Evolutionary conservation across 163 green algal species (phyloP).

Genomic region (Trebouxia gelatinosa): DNA sequence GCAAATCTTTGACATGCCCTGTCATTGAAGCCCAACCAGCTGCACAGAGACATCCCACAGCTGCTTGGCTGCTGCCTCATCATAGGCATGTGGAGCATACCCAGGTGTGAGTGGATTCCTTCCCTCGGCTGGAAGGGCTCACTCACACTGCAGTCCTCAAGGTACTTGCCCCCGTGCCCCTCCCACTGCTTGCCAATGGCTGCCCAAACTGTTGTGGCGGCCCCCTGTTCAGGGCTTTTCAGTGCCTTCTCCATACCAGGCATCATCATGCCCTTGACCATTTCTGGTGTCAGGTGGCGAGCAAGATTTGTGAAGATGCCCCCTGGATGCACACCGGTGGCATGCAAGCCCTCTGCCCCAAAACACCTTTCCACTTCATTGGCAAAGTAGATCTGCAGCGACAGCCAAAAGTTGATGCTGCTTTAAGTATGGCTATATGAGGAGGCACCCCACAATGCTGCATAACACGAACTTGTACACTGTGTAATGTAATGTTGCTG

Average conservation of each 20-base stretch:
- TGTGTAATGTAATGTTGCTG: too few species aligned
- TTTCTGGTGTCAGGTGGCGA: neutral
- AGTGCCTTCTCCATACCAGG: too few species aligned
- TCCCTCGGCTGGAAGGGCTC: neutral
- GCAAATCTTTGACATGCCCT: too few species aligned
- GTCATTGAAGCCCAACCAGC: slow-evolving; percentile 13
- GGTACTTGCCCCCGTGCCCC: neutral
- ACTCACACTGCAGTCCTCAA: neutral
- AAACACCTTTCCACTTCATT: slow-evolving; percentile 68
- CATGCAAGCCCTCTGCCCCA: neutral
- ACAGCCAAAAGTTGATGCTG: neutral
- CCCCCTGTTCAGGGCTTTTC: neutral
- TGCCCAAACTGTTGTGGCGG: neutral
- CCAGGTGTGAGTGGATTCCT: neutral
- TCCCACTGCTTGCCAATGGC: neutral
- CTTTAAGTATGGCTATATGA: too few species aligned
- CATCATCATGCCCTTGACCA: neutral
- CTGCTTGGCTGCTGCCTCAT: neutral
- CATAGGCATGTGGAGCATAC: slow-evolving; percentile 3
- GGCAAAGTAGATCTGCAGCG: slow-evolving; percentile 72
- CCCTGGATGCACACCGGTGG: neutral
- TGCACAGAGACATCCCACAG: neutral
- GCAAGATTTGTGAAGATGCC: neutral
- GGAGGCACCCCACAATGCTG: too few species aligned
- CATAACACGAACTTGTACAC: too few species aligned